Base-by-base conservation (phyloP, 257 asterid species). In the Echites panduratus region DNA sequence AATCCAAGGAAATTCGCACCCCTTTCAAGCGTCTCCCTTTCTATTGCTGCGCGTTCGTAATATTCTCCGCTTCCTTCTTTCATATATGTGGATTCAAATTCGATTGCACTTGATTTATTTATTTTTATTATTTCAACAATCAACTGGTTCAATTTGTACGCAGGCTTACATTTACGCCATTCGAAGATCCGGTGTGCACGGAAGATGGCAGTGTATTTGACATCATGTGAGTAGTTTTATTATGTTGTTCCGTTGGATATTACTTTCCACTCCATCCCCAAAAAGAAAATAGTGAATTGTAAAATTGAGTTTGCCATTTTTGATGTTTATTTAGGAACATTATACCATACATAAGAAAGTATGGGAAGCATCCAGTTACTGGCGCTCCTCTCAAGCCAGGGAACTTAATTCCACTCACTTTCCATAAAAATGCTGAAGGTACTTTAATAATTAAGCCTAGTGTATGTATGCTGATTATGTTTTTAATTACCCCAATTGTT, bases 161-260 rank as follows among this genome's bases (percentile, higher is more conserved):
- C 94, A 95, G 99, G 26, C 91, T 95, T 56, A 92, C 98, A n/a
- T 95, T 95, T 78, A 92, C 97, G 24, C 98, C 97, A 66, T 95
- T 95, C 45, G 97, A 90, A 76, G 97, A 80, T 43, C 89, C 99
- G 0, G 96, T 89, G 24, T 95, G 99, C 87, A 90, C 99, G 14
- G 81, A 82, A 35, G 99, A 92, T 82, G 99, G 99, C 79, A 86
- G 78, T 73, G 96, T 95, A 32, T 95, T 95, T 76, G 98, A 92
- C 1, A 76, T 92, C 26, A 79, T 90, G 99, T 92, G 17, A 84
- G 97, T 77, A 47, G 61, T 77, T 35, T 4, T 19, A 11, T 41
- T 5, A 47, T 17, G 61, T 76, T 67, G 22, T 29, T 64, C 47
- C 26, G 57, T 54, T 26, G 7, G 7, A 59, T 41, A 29, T 13